Evolutionary conservation across 1,139 yeast genomes (phyloP).

Genomic region (Kodamaea plutei): DNA sequence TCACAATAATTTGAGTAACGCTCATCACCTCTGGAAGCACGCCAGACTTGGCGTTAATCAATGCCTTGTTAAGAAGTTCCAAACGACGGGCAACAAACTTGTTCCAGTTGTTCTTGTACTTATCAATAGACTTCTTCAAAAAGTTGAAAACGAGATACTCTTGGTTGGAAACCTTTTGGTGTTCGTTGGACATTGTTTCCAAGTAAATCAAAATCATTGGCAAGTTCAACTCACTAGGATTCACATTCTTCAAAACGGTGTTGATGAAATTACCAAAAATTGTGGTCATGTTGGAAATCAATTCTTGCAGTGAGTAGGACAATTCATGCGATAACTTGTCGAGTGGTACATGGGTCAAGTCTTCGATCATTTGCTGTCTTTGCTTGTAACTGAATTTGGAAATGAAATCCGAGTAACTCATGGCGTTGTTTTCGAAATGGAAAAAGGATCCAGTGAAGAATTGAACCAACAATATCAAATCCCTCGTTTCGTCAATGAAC

Average conservation of each 20-base stretch:
- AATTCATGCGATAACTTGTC: conserved; percentile 13
- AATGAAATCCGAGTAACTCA: conserved; percentile 49
- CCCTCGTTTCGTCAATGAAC: conserved; percentile 32
- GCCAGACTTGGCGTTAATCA: conserved; percentile 41
- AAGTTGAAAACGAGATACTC: conserved; percentile 56
- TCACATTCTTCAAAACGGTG: conserved; percentile 32
- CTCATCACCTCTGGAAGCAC: conserved; percentile 33
- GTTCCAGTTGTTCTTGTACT: conserved; percentile 54
- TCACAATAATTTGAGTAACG: conserved; percentile 29
- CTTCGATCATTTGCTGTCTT: conserved; percentile 27
- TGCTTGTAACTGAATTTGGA: conserved; percentile 34
- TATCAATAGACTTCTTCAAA: conserved; percentile 50
- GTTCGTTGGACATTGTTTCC: conserved; percentile 36
- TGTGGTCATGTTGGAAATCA: conserved; percentile 47
- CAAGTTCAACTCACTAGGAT: conserved; percentile 34
- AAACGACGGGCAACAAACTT: conserved; percentile 54
- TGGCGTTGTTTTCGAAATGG: conserved; percentile 51
- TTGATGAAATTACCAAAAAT: conserved; percentile 51
- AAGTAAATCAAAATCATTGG: conserved; percentile 39
- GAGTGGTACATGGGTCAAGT: conserved; percentile 16
- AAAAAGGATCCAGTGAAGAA: conserved; percentile 62
- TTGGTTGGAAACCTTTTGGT: conserved; percentile 43
- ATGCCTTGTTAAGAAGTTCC: conserved; percentile 49
- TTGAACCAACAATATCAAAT: conserved; percentile 49
- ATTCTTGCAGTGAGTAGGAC: conserved; percentile 47